Evolutionary conservation across 306 rosid genomes (phyloP), one percentile per base, ranked within the genome.

Genomic region (Malus sieversii): DNA sequence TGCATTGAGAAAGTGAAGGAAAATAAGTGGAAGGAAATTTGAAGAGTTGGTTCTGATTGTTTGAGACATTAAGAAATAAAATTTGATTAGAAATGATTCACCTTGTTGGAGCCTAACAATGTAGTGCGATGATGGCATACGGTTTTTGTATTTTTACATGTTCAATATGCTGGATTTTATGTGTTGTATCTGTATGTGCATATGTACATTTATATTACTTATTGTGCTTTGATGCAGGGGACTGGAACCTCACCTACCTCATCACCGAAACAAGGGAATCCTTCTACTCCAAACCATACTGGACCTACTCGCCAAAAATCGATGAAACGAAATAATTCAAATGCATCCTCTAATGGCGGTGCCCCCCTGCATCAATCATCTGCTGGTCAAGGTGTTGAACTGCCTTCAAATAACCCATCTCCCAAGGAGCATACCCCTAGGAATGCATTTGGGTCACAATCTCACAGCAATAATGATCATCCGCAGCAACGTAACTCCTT

Each of bases 351-450:
- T 79, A 83, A 81, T 66, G 89, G 91, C 66, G 89, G 86, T 40
- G 78, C 71, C 35, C 69, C 83, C 16, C 96, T 77, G 35, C 91
- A 78, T 53, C 85, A 82, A 77, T 83, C 75, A 1, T 72, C 83
- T 67, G 76, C 84, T 55, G 84, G 80, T 77, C 72, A 86, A 5
- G 65, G 25, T 35, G 80, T 81, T 75, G 86, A 88, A 75, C 65
- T 76, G 0, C 75, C 85, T 76, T 70, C 86, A 35, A 87, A 64
- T 69, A 87, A 66, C 75, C 82, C 88, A 32, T 78, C 84, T 67
- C 60, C 87, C 0, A 94, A 73, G 84, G 93, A 90, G 42, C 87
- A 91, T 77, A 19, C 82, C 20, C 92, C 81, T 38, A 86, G 90
- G 80, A 82, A 88, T 79, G 82, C 85, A 35, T 80, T 74, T 76